Evolutionary conservation across 176 grass and related monocot genomes (phyloP).

Genomic region (barley (Hordeum vulgare)): MorexV3_pseudomolecules_assembly NC_058519.1:9036497-9036996

Average conservation of each 20-base stretch:
- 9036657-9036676: conserved; percentile 53
- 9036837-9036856: too few species aligned
- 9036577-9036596: conserved; percentile 34
- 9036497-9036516: conserved; percentile 42
- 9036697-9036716: conserved; percentile 5
- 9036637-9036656: conserved; percentile 60
- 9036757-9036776: not conserved
- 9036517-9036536: not conserved
- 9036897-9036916: too few species aligned
- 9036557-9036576: conserved; percentile 52
- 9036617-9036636: conserved; percentile 54
- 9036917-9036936: too few species aligned
- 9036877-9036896: too few species aligned
- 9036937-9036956: too few species aligned
- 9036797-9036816: too few species aligned
- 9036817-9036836: too few species aligned
- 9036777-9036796: not conserved
- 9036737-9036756: not conserved
- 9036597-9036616: conserved; percentile 51
- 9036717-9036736: not conserved
- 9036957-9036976: too few species aligned
- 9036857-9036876: too few species aligned
- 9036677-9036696: conserved; percentile 32
- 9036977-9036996: too few species aligned
- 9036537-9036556: conserved; percentile 49